phyloP scores from a whole-genome alignment of 2,329 filamentous ascomycete genomes.

The Cytospora chrysosperma region DNA sequence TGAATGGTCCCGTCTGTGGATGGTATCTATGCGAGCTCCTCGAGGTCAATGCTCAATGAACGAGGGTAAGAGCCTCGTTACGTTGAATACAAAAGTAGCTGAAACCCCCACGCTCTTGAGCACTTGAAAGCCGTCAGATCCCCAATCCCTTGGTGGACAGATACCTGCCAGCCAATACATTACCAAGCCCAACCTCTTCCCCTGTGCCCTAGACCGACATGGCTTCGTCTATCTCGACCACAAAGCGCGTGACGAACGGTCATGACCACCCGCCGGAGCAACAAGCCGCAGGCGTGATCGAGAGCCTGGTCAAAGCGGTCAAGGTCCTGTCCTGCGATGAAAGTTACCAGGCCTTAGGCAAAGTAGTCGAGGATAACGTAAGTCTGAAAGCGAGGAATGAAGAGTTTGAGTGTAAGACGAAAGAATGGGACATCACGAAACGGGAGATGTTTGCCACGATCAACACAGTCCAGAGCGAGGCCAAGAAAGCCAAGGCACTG shows the following conservation, averaged over 20 bases:
- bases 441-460: neutral
- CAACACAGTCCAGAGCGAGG: neutral
- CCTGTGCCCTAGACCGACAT: neutral
- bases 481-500: neutral
- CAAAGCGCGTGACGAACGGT: neutral
- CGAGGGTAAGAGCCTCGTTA: neutral
- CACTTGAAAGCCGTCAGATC: neutral
- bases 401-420: neutral
- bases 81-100: neutral
- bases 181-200: neutral
- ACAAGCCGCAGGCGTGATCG: neutral
- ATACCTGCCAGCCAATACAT: neutral
- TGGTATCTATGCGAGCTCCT: neutral
- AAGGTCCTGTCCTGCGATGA: neutral
- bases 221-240: neutral
- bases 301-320: neutral
- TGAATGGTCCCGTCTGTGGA: neutral
- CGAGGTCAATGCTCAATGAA: neutral
- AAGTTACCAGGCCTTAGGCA: neutral
- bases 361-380: neutral
- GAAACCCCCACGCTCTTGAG: neutral
- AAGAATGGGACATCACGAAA: neutral
- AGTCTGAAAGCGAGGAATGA: neutral
- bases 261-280: neutral
- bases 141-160: neutral